phyloP scores from a whole-genome alignment of 2,329 filamentous ascomycete genomes.

The Penicillium hordei region DNA sequence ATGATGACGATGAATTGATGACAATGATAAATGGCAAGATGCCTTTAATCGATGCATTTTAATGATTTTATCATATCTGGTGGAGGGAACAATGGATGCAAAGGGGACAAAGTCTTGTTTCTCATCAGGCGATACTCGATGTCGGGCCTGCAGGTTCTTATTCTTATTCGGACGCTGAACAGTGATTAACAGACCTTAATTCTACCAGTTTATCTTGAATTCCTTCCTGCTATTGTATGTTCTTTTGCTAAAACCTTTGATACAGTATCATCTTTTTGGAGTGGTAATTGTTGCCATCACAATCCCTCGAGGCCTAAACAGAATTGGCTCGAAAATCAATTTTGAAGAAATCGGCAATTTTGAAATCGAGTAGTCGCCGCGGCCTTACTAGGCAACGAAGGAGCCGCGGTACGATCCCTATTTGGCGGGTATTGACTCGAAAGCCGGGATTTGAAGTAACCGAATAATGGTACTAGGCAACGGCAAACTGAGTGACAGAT shows the following conservation, averaged over 20 bases:
- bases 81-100: not conserved
- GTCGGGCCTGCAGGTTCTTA: not conserved
- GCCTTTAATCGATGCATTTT: not conserved
- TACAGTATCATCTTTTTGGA: not conserved
- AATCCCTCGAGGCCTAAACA: not conserved
- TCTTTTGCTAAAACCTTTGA: not conserved
- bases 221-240: not conserved
- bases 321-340: no score
- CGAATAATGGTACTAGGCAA: not conserved
- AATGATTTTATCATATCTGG: not conserved
- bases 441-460: no score
- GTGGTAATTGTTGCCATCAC: not conserved
- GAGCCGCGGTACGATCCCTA: not conserved
- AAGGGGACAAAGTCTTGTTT: not conserved
- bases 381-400: not conserved
- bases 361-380: not conserved
- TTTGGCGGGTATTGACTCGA: not conserved
- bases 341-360: no score
- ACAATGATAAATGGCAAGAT: not conserved
- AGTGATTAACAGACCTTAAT: not conserved
- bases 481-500: not conserved
- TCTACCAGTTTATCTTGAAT: not conserved
- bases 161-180: not conserved
- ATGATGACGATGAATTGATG: not conserved
- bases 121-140: not conserved